Conservation (phyloP, 1,284 basidiomycete species). For the Cutaneotrichosporon sp. region DNA sequence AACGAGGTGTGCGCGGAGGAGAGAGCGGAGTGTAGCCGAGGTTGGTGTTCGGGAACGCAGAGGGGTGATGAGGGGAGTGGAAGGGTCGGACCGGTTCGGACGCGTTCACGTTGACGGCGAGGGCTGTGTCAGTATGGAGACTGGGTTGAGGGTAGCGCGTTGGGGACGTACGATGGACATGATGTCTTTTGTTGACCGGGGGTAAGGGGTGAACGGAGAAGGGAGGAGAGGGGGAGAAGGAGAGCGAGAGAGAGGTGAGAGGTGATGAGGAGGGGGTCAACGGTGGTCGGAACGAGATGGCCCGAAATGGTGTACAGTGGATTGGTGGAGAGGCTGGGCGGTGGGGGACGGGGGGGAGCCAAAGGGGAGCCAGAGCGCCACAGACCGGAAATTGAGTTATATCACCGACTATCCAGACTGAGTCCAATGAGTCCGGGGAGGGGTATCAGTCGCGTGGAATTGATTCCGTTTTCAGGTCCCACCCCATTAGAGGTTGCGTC, state of each 20-base stretch:
- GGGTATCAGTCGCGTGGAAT: no score
- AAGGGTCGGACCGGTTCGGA: background rate
- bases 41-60: no score
- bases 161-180: conserved; percentile 11
- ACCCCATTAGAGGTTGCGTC: no score
- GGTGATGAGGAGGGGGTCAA: no score
- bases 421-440: no score
- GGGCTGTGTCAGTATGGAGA: background rate
- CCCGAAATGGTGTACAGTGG: conserved; percentile 4
- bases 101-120: background rate
- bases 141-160: background rate
- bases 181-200: background rate
- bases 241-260: conserved; percentile 3
- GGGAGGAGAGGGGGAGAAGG: background rate
- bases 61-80: background rate
- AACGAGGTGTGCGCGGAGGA: background rate
- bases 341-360: no score
- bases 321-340: no score
- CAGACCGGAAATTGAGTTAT: no score
- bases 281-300: conserved; percentile 1
- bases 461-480: no score
- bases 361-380: no score
- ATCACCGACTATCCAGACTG: no score
- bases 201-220: background rate
- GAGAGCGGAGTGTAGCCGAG: no score